These are phyloP conservation scores for Ceratocystis alfenasii DNA, from an alignment of 2,329 filamentous ascomycete genomes.

Conservation along the genomic window DNA sequence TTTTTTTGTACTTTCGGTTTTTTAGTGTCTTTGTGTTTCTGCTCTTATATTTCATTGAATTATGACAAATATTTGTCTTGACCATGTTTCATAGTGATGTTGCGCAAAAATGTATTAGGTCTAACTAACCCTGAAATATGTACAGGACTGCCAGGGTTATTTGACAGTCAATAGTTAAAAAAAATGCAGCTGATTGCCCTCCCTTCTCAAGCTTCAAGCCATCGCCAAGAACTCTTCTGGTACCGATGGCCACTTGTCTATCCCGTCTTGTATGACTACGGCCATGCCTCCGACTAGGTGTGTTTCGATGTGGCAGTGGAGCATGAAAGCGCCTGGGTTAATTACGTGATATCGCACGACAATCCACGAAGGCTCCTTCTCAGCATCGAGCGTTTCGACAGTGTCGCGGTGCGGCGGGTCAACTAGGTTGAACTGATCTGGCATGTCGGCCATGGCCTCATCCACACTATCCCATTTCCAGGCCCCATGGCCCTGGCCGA, in stretches of 20 bases:
- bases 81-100: background rate
- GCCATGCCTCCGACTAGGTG: slow-evolving; percentile 46
- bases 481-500: slow-evolving; percentile 39
- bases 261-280: slow-evolving; percentile 39
- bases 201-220: background rate
- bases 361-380: slow-evolving; percentile 32
- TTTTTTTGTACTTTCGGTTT: slow-evolving; percentile 15
- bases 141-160: background rate
- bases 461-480: slow-evolving; percentile 44
- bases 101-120: background rate
- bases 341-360: slow-evolving; percentile 41
- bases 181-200: too few species aligned
- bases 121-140: background rate
- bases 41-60: slow-evolving; percentile 10
- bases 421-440: slow-evolving; percentile 44
- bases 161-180: too few species aligned
- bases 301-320: slow-evolving; percentile 46
- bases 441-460: slow-evolving; percentile 38
- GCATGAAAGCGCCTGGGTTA: slow-evolving; percentile 42
- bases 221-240: slow-evolving; percentile 31
- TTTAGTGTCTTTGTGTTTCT: slow-evolving; percentile 2
- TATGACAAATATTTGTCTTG: background rate
- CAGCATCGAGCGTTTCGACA: slow-evolving; percentile 23
- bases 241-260: slow-evolving; percentile 34
- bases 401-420: slow-evolving; percentile 43